These are phyloP conservation scores for Colletotrichum trifolii DNA, from an alignment of 2,329 filamentous ascomycete species.

Conservation along the genomic window DNA sequence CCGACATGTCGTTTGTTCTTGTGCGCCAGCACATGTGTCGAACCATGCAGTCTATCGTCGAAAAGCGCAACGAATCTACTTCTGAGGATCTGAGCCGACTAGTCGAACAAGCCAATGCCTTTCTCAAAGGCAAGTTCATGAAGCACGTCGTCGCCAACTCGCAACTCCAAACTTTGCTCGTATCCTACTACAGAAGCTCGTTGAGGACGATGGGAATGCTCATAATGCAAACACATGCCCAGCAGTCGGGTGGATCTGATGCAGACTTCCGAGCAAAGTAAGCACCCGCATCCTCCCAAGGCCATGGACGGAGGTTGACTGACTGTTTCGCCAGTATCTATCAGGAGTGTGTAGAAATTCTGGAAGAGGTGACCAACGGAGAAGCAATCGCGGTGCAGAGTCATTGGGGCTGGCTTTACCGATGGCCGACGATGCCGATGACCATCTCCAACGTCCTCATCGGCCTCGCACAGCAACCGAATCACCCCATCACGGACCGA, in stretches of 20 bases:
- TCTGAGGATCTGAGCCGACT: conserved; percentile 23
- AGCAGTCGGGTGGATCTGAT: background rate
- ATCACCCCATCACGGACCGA: conserved; percentile 30
- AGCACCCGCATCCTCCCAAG: background rate
- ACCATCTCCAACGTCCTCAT: conserved; percentile 33
- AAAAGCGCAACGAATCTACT: conserved; percentile 14
- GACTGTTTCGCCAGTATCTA: conserved; percentile 13
- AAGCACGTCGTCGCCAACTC: conserved; percentile 13
- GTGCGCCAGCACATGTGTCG: conserved; percentile 26
- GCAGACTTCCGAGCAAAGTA: conserved; percentile 21
- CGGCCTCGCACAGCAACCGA: conserved; percentile 34
- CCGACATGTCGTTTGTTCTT: conserved; percentile 37
- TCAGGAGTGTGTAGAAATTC: conserved; percentile 33
- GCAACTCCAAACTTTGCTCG: conserved; percentile 6
- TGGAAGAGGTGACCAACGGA: conserved; percentile 35
- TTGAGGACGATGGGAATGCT: conserved; percentile 25
- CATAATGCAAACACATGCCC: conserved; percentile 1
- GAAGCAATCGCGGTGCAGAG: conserved; percentile 33
- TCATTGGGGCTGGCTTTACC: conserved; percentile 37
- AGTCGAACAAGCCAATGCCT: conserved; percentile 24
- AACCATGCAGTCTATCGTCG: conserved; percentile 14
- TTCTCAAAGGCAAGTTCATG: conserved; percentile 29
- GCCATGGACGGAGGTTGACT: background rate
- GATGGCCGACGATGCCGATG: conserved; percentile 33
- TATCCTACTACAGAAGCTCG: conserved; percentile 4